phyloP scores from a whole-genome alignment of 2,329 filamentous ascomycete genomes.

The Berkeleyomyces basicola region DNA sequence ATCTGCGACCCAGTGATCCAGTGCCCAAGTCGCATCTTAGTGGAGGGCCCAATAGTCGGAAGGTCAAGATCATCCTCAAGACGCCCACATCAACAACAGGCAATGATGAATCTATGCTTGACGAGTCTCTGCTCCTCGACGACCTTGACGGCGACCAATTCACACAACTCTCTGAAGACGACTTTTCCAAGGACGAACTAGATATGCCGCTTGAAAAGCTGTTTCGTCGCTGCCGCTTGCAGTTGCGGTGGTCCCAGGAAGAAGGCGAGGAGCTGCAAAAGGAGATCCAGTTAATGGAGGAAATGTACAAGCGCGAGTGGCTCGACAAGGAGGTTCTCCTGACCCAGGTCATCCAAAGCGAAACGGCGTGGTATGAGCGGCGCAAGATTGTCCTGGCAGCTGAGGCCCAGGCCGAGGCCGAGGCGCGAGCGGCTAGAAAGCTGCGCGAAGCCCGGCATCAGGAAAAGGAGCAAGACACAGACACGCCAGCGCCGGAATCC shows the following conservation, averaged over 20 bases:
- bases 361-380: slow-evolving; percentile 47
- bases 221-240: slow-evolving; percentile 50
- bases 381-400: slow-evolving; percentile 32
- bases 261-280: slow-evolving; percentile 46
- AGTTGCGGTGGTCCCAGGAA: slow-evolving; percentile 55
- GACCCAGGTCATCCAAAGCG: slow-evolving; percentile 52
- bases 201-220: slow-evolving; percentile 41
- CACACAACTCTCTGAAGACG: slow-evolving; percentile 36
- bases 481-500: neutral
- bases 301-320: slow-evolving; percentile 55
- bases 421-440: slow-evolving; percentile 15
- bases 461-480: neutral
- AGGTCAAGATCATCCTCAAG: slow-evolving; percentile 48
- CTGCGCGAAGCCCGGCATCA: slow-evolving; percentile 2
- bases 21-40: slow-evolving; percentile 32
- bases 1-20: slow-evolving; percentile 62
- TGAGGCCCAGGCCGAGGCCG: slow-evolving; percentile 19
- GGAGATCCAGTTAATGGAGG: slow-evolving; percentile 51
- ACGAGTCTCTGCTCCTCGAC: slow-evolving; percentile 37
- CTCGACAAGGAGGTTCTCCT: slow-evolving; percentile 62
- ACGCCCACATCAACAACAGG: slow-evolving; percentile 40
- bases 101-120: slow-evolving; percentile 32
- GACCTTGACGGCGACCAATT: slow-evolving; percentile 35
- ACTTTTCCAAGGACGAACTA: slow-evolving; percentile 51
- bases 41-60: slow-evolving; percentile 26